These are phyloP conservation scores for Saccharomycopsis schoenii DNA, from an alignment of 805 yeast species.

Conservation along the genomic window DNA sequence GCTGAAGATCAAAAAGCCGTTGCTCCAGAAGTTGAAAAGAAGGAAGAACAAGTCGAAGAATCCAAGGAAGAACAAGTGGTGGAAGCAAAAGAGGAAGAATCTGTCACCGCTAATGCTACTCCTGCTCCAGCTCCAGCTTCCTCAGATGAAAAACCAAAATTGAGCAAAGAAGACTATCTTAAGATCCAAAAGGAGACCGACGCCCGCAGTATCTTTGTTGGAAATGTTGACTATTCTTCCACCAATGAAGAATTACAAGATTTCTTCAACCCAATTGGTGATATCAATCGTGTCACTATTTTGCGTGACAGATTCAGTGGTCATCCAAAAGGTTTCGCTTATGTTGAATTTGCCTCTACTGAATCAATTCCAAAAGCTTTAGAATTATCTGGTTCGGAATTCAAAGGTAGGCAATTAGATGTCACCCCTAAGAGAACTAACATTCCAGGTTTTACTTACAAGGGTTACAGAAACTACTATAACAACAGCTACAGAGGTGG, in stretches of 20 bases:
- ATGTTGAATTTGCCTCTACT: slow-evolving; percentile 40
- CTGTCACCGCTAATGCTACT: not conserved
- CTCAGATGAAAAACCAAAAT: not conserved
- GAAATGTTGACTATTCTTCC: slow-evolving; percentile 53
- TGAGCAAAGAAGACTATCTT: slow-evolving; percentile 21
- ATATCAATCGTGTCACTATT: slow-evolving; percentile 42
- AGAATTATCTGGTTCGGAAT: slow-evolving; percentile 30
- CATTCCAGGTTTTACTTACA: slow-evolving; percentile 35
- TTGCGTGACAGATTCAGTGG: slow-evolving; percentile 31
- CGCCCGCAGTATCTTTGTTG: slow-evolving; percentile 49
- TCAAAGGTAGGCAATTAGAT: slow-evolving; percentile 38
- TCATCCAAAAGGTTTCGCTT: slow-evolving; percentile 49
- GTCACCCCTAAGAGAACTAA: slow-evolving; percentile 47
- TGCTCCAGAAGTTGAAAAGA: not conserved
- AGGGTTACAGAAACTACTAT: slow-evolving; percentile 18
- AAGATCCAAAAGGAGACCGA: slow-evolving; percentile 38
- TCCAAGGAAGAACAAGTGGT: not conserved
- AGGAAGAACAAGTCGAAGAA: not conserved
- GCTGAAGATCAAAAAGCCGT: not conserved
- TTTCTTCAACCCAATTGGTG: slow-evolving; percentile 38
- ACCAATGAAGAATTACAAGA: slow-evolving; percentile 46
- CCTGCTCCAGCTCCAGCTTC: not conserved
- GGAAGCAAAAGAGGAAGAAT: not conserved
- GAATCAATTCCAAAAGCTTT: slow-evolving; percentile 43
- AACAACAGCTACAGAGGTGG: slow-evolving; percentile 21